A percentile compares a stretch with the other conserved stretches of the same genome.
Evolutionary conservation across 352 stramenopile genomes (phyloP).

Genomic region (Phytophthora pluvialis): DNA sequence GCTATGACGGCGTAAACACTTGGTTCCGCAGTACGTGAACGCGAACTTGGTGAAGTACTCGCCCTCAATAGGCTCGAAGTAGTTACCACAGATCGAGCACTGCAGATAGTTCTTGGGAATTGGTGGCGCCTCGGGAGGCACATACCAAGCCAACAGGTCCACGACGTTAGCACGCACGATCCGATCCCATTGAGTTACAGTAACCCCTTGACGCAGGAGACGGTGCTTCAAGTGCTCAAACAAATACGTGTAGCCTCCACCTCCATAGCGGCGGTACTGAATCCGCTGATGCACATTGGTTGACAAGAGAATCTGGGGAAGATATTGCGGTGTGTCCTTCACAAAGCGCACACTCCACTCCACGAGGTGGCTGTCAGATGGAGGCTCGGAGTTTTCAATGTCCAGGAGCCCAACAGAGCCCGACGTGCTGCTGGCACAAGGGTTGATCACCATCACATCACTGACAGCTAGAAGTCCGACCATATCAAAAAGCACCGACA

Average conservation of each 20-base stretch:
- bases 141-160: slow-evolving; percentile 67
- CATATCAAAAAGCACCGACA: slow-evolving; percentile 70
- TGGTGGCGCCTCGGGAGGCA: slow-evolving; percentile 49
- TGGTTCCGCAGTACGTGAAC: slow-evolving; percentile 84
- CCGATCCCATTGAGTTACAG: slow-evolving; percentile 45
- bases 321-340: slow-evolving; percentile 31
- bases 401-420: neutral
- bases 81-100: slow-evolving; percentile 75
- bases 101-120: slow-evolving; percentile 78
- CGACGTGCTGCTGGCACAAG: slow-evolving; percentile 9
- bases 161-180: slow-evolving; percentile 55
- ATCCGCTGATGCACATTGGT: slow-evolving; percentile 68
- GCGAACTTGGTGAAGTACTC: slow-evolving; percentile 90
- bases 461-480: slow-evolving; percentile 70
- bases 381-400: slow-evolving; percentile 33
- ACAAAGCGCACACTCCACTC: slow-evolving; percentile 42
- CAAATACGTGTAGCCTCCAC: slow-evolving; percentile 69
- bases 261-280: slow-evolving; percentile 75
- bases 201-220: slow-evolving; percentile 42
- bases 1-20: slow-evolving; percentile 83
- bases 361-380: slow-evolving; percentile 50
- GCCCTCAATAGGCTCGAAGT: slow-evolving; percentile 84
- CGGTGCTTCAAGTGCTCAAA: slow-evolving; percentile 56
- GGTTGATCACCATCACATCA: slow-evolving; percentile 54
- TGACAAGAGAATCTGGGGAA: slow-evolving; percentile 61